Base-by-base conservation (phyloP, 73 alveolate species). In the Paramecium caudatum region DNA sequence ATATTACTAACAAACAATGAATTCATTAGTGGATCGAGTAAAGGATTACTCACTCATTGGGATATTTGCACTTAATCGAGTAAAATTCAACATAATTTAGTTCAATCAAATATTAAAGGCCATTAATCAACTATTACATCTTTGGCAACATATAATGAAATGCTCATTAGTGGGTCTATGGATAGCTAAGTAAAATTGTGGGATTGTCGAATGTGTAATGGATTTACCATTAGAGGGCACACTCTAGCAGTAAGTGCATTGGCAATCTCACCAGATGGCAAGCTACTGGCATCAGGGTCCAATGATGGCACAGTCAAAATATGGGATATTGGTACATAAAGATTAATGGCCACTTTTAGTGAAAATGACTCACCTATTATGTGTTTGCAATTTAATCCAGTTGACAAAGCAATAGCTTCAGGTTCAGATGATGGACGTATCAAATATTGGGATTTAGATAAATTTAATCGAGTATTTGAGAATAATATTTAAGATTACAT, bases 381-480 rank as follows among this genome's bases (percentile, higher is more conserved):
- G 3, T 86, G 93, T 36, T 65, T 86, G 23, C 13, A 39, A 10
- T 86, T 62, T 34, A 86, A 86, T 62, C 93, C 93, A 15, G 63
- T 63, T 27, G 93, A 86, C 15, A 86, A 46, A 50, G 93, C 93
- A 5, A n/a, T 86, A 10, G 93, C 93, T 2, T 21, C 90, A 3
- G 93, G 62, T 7, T 19, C 78, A 41, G 90, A 43, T 10, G 93
- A 86, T 43, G 47, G 93, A 63, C 43, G 90, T 15, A 41, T 86
- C 4, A 86, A 48, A 45, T 86, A 86, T 86, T 86, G 84, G 82
- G 93, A 86, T 46, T 41, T 86, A 63, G 93, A 86, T 34, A 83
- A 25, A 39, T 86, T 5, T 13, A 37, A 23, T 55, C 30, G 30
- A 55, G 80, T 55, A 55, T 6, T 0, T 55, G 9, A 9, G 30